Conservation (phyloP, 306 rosid genomes). For the Casuarina equisetifolia region DNA sequence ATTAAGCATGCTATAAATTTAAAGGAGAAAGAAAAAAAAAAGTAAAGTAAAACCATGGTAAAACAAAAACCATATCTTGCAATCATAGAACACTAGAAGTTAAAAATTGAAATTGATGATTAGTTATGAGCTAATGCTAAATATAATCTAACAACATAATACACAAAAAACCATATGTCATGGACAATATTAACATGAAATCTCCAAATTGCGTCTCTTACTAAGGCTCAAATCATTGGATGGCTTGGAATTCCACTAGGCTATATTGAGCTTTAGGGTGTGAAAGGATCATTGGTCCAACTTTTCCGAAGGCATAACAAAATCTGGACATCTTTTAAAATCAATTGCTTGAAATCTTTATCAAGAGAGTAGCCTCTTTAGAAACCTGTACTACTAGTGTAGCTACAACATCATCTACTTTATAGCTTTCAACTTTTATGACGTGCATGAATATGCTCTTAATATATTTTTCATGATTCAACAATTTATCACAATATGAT, state of each 20-base stretch:
- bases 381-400: slow-evolving; percentile 74
- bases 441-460: slow-evolving; percentile 41
- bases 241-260: slow-evolving; percentile 80
- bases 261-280: slow-evolving; percentile 69
- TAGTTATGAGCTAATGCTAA: not conserved
- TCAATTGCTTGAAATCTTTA: slow-evolving; percentile 93
- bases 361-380: slow-evolving; percentile 74
- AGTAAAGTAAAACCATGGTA: not conserved
- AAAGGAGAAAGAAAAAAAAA: not conserved
- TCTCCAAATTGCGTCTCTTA: slow-evolving; percentile 19
- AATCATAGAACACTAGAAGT: not conserved
- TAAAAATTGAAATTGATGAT: not conserved
- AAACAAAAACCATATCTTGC: not conserved
- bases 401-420: slow-evolving; percentile 95
- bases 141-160: not conserved
- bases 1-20: not conserved
- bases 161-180: not conserved
- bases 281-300: slow-evolving; percentile 86
- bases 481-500: too few relatives aligned
- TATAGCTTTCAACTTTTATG: slow-evolving; percentile 67
- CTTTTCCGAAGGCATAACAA: slow-evolving; percentile 79
- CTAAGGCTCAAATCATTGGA: slow-evolving; percentile 83
- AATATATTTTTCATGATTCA: not conserved
- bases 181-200: slow-evolving; percentile 1
- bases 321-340: slow-evolving; percentile 84